Conservation (phyloP, 768 basidiomycete genomes). For the Hortiboletus campestris region DNA sequence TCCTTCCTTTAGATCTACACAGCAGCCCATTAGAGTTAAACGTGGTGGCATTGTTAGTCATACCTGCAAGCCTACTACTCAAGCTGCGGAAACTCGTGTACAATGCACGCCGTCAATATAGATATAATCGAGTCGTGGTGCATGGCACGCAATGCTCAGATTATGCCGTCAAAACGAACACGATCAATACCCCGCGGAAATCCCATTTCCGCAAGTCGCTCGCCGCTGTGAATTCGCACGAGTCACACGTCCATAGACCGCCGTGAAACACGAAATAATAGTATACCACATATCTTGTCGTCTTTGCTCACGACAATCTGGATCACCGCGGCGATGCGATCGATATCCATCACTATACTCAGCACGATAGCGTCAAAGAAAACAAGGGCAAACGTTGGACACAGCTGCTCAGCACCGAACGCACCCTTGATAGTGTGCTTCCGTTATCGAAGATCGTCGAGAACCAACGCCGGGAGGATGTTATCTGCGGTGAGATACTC, state of each 20-base stretch:
- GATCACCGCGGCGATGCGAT: slow-evolving; percentile 72
- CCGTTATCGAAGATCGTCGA: slow-evolving; percentile 51
- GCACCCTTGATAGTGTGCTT: slow-evolving; percentile 75
- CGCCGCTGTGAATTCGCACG: slow-evolving; percentile 50
- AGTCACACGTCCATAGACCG: too few species aligned
- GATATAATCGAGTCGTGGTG: not conserved
- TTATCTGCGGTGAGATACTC: slow-evolving; percentile 56
- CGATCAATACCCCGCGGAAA: slow-evolving; percentile 77
- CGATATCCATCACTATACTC: slow-evolving; percentile 56
- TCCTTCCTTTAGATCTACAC: not conserved
- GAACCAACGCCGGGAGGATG: slow-evolving; percentile 52
- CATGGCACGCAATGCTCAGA: too few species aligned
- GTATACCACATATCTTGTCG: slow-evolving; percentile 63
- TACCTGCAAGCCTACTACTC: not conserved
- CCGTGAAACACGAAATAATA: not conserved
- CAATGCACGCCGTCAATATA: not conserved
- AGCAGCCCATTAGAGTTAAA: not conserved
- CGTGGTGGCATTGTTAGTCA: not conserved
- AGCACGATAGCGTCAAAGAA: not conserved
- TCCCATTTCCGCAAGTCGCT: slow-evolving; percentile 93
- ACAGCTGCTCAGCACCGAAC: slow-evolving; percentile 9
- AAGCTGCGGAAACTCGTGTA: too few species aligned
- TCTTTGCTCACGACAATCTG: slow-evolving; percentile 58
- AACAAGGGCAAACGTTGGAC: not conserved
- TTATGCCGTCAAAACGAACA: too few species aligned